A percentile compares a stretch with the other conserved stretches of the same genome.
phyloP scores from a whole-genome alignment of 495 filamentous ascomycete genomes.

The Annulohypoxylon stygium region DNA sequence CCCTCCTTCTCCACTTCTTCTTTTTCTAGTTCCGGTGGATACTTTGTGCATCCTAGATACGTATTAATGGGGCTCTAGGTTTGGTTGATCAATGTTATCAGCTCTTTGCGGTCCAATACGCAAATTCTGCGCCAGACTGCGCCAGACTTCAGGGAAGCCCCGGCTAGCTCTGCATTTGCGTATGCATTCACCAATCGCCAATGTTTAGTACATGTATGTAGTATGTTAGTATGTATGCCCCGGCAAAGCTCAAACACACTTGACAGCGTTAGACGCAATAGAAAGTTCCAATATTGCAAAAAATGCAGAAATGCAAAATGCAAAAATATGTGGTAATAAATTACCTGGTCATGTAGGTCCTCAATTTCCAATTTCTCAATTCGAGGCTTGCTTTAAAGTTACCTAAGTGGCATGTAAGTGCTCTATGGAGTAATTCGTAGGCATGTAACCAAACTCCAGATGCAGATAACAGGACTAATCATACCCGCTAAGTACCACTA shows the following conservation, averaged over 20 bases:
- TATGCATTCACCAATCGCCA: conserved; percentile 11
- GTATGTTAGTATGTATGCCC: conserved; percentile 26
- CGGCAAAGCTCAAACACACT: conserved; percentile 41
- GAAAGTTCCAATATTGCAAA: conserved; percentile 33
- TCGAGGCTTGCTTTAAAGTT: conserved; percentile 20
- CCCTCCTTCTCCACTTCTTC: conserved; percentile 35
- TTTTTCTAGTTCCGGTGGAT: conserved; percentile 48
- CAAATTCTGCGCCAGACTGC: conserved; percentile 37
- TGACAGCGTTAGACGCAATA: conserved; percentile 38
- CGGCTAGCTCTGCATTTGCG: conserved; percentile 28
- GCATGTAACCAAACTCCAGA: conserved; percentile 18
- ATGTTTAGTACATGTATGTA: neutral
- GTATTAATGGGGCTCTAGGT: conserved; percentile 19
- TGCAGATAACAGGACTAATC: conserved; percentile 23
- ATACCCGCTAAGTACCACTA: conserved; percentile 6
- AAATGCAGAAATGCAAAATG: neutral
- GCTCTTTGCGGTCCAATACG: conserved; percentile 36
- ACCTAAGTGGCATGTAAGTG: conserved; percentile 19
- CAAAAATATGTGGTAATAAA: conserved; percentile 14
- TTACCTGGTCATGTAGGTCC: conserved; percentile 29
- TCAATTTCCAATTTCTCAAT: neutral
- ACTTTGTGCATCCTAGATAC: conserved; percentile 3
- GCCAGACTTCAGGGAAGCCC: conserved; percentile 30
- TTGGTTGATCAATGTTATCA: conserved; percentile 29
- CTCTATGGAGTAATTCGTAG: conserved; percentile 27